Percentiles rank a stretch among this genome's conserved stretches.
Evolutionary conservation across 768 basidiomycete genomes (phyloP).

Genomic region (Naganishia vaughanmartiniae): DNA sequence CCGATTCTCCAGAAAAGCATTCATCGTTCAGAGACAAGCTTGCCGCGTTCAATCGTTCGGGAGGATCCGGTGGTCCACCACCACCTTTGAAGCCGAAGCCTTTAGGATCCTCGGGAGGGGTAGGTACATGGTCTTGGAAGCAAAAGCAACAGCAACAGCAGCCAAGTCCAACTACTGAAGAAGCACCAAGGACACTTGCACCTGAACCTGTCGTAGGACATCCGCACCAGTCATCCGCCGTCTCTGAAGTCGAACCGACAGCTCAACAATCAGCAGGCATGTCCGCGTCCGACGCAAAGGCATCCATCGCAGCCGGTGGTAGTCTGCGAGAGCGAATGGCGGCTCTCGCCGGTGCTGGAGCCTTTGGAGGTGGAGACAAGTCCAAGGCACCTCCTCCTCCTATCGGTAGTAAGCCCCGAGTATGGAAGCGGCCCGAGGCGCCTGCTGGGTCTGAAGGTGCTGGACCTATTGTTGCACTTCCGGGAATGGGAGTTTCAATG

Average conservation of each 20-base stretch:
- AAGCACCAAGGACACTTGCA: constrained; percentile 15
- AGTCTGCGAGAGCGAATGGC: constrained; percentile 94
- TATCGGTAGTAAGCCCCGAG: constrained; percentile 57
- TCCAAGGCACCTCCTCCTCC: constrained; percentile 56
- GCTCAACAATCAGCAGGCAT: constrained; percentile 38
- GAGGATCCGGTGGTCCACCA: constrained; percentile 26
- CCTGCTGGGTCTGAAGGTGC: constrained; percentile 37
- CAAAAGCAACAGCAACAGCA: constrained; percentile 41
- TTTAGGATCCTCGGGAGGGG: constrained; percentile 26
- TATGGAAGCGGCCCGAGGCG: constrained; percentile 75
- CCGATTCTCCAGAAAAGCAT: constrained; percentile 24
- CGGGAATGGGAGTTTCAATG: constrained; percentile 23
- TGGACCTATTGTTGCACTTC: not conserved
- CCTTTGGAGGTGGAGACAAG: constrained; percentile 63
- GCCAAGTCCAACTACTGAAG: not conserved
- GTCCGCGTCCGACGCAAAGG: constrained; percentile 76
- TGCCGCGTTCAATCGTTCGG: constrained; percentile 44
- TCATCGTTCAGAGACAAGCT: constrained; percentile 47
- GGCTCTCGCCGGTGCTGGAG: constrained; percentile 78
- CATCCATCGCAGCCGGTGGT: constrained; percentile 70
- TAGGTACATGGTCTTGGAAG: constrained; percentile 49
- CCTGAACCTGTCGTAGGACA: constrained; percentile 28
- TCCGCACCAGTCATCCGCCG: constrained; percentile 20
- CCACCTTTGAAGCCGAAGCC: constrained; percentile 51
- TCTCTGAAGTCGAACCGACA: constrained; percentile 9